Evolutionary conservation across 164 flowering plant genomes (phyloP).

Genomic region (grape (Vitis vinifera)): ASM3070453v1 NC_081809.1:3071001-3071500

Average conservation of each 20-base stretch:
- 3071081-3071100: background rate
- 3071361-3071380: conserved; percentile 16
- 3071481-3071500: no score
- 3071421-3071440: conserved; percentile 51
- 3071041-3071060: background rate
- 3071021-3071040: no score
- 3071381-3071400: conserved; percentile 58
- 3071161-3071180: background rate
- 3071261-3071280: conserved; percentile 65
- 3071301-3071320: background rate
- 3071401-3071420: conserved; percentile 58
- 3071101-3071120: background rate
- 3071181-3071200: background rate
- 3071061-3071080: conserved; percentile 11
- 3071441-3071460: no score
- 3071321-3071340: background rate
- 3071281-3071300: conserved; percentile 21
- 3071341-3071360: conserved; percentile 10
- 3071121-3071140: background rate
- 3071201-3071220: background rate
- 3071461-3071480: no score
- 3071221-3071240: conserved; percentile 8
- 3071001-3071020: no score
- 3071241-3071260: conserved; percentile 66
- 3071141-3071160: conserved; percentile 12